phyloP scores from a whole-genome alignment of 1,139 yeast genomes.

The Taphrina flavorubra region DNA sequence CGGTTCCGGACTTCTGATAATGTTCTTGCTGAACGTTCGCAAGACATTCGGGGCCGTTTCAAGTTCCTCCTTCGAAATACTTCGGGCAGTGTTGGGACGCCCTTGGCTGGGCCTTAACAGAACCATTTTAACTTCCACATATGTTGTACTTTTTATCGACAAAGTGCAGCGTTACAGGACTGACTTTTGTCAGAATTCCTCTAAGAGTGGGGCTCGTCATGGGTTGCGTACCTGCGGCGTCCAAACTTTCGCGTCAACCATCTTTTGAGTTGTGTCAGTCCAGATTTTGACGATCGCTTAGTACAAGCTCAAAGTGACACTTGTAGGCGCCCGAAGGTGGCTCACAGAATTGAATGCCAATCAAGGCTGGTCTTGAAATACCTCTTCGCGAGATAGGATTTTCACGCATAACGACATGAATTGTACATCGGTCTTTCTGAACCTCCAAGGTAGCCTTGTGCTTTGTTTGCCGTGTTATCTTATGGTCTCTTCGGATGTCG shows the following conservation, averaged over 20 bases:
- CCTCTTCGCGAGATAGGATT: background rate
- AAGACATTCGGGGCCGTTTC: too few relatives aligned
- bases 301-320: background rate
- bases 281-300: background rate
- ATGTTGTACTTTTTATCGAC: background rate
- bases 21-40: too few relatives aligned
- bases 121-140: too few relatives aligned
- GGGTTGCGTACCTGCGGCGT: background rate
- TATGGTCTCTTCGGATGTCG: too few relatives aligned
- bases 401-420: background rate
- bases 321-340: background rate
- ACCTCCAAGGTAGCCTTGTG: too few relatives aligned
- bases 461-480: too few relatives aligned
- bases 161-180: background rate
- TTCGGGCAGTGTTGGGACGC: too few relatives aligned
- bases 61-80: too few relatives aligned
- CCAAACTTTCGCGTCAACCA: background rate
- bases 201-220: background rate
- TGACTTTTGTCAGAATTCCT: background rate
- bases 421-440: background rate
- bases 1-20: too few relatives aligned
- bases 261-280: background rate
- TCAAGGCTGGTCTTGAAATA: background rate
- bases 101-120: too few relatives aligned
- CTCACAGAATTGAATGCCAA: background rate